These are phyloP conservation scores for Blastocystis hominis DNA, from an alignment of 352 stramenopile genomes.

Conservation along the genomic window DNA sequence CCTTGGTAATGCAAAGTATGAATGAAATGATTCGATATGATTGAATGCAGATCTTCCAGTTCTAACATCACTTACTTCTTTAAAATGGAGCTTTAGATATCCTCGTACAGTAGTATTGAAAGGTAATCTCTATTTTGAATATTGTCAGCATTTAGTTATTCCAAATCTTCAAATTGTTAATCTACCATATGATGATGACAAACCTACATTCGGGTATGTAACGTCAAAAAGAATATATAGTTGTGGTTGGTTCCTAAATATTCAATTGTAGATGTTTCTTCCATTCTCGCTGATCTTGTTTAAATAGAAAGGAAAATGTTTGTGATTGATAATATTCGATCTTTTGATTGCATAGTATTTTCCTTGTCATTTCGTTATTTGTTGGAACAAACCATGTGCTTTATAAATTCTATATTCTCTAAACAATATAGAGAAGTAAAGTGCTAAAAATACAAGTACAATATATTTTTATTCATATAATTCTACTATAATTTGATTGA, in stretches of 20 bases:
- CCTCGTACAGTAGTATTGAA: neutral
- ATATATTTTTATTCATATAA: too few species aligned
- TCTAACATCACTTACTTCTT: neutral
- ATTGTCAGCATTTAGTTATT: neutral
- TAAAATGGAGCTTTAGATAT: neutral
- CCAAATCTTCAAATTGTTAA: neutral
- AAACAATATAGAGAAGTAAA: too few species aligned
- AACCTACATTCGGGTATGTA: neutral
- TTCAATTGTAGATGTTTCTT: neutral
- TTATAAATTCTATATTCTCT: too few species aligned
- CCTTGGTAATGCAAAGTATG: neutral
- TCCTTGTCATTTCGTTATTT: too few species aligned
- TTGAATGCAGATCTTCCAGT: neutral
- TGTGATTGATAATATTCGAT: neutral
- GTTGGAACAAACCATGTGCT: too few species aligned
- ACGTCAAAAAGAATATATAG: too few species aligned
- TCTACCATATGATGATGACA: neutral
- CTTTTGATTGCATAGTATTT: neutral
- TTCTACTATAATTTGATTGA: too few species aligned
- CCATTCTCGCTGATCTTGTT: neutral
- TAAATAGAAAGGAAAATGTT: neutral
- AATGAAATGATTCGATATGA: neutral
- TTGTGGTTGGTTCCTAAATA: too few species aligned
- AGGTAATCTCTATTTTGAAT: neutral
- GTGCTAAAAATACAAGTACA: too few species aligned